Base-by-base conservation (phyloP, 257 asterid species). In the Echites panduratus region DNA sequence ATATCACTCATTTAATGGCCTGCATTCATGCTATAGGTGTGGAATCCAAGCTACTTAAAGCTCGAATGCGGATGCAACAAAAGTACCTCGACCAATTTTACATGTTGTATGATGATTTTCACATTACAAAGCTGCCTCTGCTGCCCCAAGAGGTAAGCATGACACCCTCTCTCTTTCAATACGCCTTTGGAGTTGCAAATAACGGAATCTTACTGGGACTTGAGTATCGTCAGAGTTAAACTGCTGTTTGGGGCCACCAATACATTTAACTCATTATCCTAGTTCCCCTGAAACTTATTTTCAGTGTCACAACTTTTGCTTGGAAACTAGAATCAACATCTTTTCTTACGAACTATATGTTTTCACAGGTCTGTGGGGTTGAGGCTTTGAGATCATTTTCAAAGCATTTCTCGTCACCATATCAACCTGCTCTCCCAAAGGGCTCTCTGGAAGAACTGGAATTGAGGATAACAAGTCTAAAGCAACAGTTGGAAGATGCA, bases 71-170 rank as follows among this genome's bases (percentile, higher is more conserved):
- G 69, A 94, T 94, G 98, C 97, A 94, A 79, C 95, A 87, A 56
- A 94, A 91, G 63, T 94, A 94, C 85, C 78, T 94, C 84, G 94
- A 91, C 78, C 98, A 91, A 78, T 94, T 94, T 73, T 91, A 94
- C 95, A 86, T 88, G 91, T 70, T 94, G 70, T 94, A 94, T 20
- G 97, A 94, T 3, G 97, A 94, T 75, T 94, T 94, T 72, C 58
- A 89, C 88, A 89, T 94, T 73, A 91, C 97, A 10, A 94, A 94
- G 88, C 76, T 91, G 87, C 98, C 97, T 7, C 83, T 94, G 86
- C 90, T 94, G 66, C 97, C 98, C 69, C 87, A 91, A 86, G 98
- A 94, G 97, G 98, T 94, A 84, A 10, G 53, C 26, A 40, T 45
- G 43, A 56, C 45, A 41, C 9, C 45, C 45, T 41, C 45, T 41